Evolutionary conservation across 352 stramenopile genomes (phyloP).

Genomic region (Globisporangium mamillatum): DNA sequence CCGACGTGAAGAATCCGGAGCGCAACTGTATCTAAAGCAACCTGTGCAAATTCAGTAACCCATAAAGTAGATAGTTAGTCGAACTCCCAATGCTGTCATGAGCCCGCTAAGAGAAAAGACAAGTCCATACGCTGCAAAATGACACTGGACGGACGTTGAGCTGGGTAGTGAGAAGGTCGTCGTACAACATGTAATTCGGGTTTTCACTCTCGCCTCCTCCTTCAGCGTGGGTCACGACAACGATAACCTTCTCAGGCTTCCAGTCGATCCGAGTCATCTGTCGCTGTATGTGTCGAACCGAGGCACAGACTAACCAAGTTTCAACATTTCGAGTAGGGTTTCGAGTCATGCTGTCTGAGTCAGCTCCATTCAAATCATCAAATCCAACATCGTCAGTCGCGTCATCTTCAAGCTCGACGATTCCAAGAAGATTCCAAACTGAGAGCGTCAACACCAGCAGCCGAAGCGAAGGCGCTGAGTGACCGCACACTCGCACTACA

Average conservation of each 20-base stretch:
- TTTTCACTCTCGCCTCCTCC: neutral
- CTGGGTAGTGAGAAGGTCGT: neutral
- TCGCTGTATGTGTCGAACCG: neutral
- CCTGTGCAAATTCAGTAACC: neutral
- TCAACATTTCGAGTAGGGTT: neutral
- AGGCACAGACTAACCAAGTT: constrained; percentile 4
- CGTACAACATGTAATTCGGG: neutral
- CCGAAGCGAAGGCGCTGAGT: neutral
- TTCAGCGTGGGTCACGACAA: neutral
- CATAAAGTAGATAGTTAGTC: neutral
- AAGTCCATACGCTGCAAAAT: neutral
- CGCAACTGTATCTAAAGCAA: constrained; percentile 1
- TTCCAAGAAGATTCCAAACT: constrained; percentile 17
- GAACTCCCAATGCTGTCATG: neutral
- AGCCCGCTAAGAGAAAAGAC: neutral
- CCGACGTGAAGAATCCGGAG: neutral
- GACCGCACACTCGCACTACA: constrained; percentile 1
- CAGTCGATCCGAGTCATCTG: neutral
- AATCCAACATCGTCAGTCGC: neutral
- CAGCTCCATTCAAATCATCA: neutral
- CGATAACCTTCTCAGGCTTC: neutral
- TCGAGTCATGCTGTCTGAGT: neutral
- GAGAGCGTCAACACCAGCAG: constrained; percentile 14
- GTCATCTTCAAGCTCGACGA: constrained; percentile 1
- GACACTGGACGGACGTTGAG: neutral